A percentile compares a stretch with the other conserved stretches of the same genome.
phyloP scores from a whole-genome alignment of 371 early-diverging fungal species.

The Entomophthora muscae region DNA sequence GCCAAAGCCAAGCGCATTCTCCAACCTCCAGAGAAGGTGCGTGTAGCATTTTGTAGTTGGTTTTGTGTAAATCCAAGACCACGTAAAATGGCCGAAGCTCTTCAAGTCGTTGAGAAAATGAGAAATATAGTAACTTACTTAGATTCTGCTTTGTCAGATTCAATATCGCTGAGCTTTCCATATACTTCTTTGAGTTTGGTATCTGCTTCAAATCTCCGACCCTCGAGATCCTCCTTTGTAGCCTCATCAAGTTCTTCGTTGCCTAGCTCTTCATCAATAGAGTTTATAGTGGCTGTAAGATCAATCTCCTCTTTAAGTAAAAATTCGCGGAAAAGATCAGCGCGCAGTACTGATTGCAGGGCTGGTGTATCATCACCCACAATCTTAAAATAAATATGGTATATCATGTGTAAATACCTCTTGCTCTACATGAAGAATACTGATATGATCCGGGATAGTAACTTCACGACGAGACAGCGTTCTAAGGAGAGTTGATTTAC shows the following conservation, averaged over 20 bases:
- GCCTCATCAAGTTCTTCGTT: constrained; percentile 22
- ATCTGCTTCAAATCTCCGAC: constrained; percentile 39
- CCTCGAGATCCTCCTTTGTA: constrained; percentile 28
- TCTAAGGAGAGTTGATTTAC: constrained; percentile 91
- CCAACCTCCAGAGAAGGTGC: constrained; percentile 91
- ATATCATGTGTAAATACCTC: constrained; percentile 32
- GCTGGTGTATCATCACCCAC: constrained; percentile 76
- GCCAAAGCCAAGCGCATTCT: constrained; percentile 89
- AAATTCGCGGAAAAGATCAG: constrained; percentile 87
- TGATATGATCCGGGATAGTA: constrained; percentile 66
- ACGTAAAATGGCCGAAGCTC: constrained; percentile 75
- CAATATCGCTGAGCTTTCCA: constrained; percentile 73
- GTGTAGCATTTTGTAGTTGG: constrained; percentile 65
- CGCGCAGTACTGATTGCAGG: constrained; percentile 73
- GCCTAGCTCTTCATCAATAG: constrained; percentile 15
- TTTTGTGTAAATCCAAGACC: constrained; percentile 87
- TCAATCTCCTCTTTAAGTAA: constrained; percentile 63
- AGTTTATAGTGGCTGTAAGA: constrained; percentile 22
- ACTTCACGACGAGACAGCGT: constrained; percentile 84
- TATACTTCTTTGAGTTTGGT: constrained; percentile 65
- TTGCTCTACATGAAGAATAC: constrained; percentile 93
- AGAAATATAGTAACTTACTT: constrained; percentile 22
- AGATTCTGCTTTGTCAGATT: constrained; percentile 90
- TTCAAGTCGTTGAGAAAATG: constrained; percentile 12
- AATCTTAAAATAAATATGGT: constrained; percentile 37